A percentile compares a stretch with the other conserved stretches of the same genome.
Conservation (phyloP, 805 yeast genomes). For the Ogataea paradorogensis region DNA sequence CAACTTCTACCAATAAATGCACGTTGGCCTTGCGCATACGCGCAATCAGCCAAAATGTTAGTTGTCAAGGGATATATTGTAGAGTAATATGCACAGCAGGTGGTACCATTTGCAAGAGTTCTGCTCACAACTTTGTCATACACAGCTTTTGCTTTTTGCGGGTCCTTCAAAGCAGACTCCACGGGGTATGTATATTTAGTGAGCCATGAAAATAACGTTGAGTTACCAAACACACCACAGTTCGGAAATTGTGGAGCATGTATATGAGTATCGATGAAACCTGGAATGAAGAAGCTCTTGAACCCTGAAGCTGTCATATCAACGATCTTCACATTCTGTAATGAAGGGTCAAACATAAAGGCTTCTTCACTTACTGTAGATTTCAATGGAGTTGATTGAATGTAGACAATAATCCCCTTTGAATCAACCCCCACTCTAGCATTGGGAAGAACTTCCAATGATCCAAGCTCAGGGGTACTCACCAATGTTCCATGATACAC, state of each 20-base stretch:
- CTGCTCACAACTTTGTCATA: conserved; percentile 62
- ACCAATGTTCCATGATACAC: conserved; percentile 62
- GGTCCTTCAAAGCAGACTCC: conserved; percentile 59
- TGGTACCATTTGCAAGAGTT: conserved; percentile 75
- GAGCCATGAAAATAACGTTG: conserved; percentile 75
- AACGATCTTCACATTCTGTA: conserved; percentile 29
- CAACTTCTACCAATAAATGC: conserved; percentile 89
- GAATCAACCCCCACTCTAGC: conserved; percentile 58
- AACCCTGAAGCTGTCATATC: conserved; percentile 33
- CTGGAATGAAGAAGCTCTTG: conserved; percentile 63
- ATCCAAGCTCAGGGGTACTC: conserved; percentile 59
- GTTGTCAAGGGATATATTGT: conserved; percentile 54
- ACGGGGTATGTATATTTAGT: conserved; percentile 81
- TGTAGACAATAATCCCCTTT: conserved; percentile 47
- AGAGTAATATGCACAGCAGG: conserved; percentile 79
- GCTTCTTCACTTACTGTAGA: conserved; percentile 5
- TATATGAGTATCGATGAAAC: conserved; percentile 72
- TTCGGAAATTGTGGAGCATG: conserved; percentile 80
- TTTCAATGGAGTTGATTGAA: not conserved
- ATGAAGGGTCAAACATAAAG: not conserved
- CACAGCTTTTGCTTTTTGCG: conserved; percentile 50
- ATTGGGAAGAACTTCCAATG: conserved; percentile 49
- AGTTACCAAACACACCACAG: conserved; percentile 71
- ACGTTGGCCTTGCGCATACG: conserved; percentile 65
- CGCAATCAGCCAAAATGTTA: conserved; percentile 65